Base-by-base conservation (phyloP, 2,329 filamentous ascomycete species). In the Aspergillus sp. region DNA sequence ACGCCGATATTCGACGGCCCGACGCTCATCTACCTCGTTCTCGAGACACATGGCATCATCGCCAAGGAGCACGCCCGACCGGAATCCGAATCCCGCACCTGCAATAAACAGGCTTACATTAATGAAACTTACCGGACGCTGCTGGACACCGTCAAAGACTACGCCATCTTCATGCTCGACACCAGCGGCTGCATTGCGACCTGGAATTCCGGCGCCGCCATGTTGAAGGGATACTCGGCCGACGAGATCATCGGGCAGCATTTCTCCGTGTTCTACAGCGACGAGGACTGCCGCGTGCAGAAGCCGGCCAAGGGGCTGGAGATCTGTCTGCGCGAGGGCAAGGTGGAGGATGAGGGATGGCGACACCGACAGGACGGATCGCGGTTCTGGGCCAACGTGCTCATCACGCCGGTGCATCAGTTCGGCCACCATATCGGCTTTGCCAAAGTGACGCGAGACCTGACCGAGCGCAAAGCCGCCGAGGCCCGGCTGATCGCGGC, bases 151-250 rank as follows among this genome's bases (percentile, higher is more conserved):
- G 76, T 81, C 54, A 79, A 77, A 60, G 77, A 81, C 50, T 81
- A 81, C 54, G 79, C 79, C 48, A 82, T 82, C 50, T 83, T 81
- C 56, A 76, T 81, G 65, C 69, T 82, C 29, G 77, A 81, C 44
- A 70, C 75, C 0, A 61, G 67, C 3, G 79, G 79, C n/a, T 65
- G 73, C 53, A 72, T 82, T 10, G 70, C 70, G 1, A 80, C 78
- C 0, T 81, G 78, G 79, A 81, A 81, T 52, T 65, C 69, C 0
- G 78, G 78, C 2, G 78, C 78, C 0, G 66, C 75, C 43, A 61
- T 76, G 8, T 69, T 79, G 52, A 81, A 81, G 56, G 77, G 77
- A 2, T 82, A 79, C 57, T 71, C 56, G 1, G 61, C 67, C 12
- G 66, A 73, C 2, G 78, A 82, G 33, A 77, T 81, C 41, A 63